Evolutionary conservation across 768 basidiomycete genomes (phyloP), one percentile per base, ranked within the genome.

Genomic region (Termitomyces sp.): DNA sequence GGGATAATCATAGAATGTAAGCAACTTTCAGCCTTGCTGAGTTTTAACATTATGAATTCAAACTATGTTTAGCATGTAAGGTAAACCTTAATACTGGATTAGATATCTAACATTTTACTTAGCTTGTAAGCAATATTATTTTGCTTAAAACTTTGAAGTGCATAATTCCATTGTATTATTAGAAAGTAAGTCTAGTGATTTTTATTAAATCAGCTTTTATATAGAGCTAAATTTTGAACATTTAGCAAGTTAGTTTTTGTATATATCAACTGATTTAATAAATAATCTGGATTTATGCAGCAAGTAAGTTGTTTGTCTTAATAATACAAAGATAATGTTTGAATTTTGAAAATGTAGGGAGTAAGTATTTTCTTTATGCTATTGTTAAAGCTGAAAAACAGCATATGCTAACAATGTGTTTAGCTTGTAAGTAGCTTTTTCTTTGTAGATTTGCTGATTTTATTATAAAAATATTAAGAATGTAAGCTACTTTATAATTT

Each of bases 41-140:
- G 3, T 32, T 47, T 4, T 5, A 4, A 46, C 1, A 10, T 9
- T 16, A 14, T 4, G n/a, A n/a, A n/a, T 22, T 14, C 22, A 3
- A 22, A 14, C 1, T 34, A 1, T 49, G 3, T 3, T 14, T 8
- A 49, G 48, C 48, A 22, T 32, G 48, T 49, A 32, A 49, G 48
- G 20, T 3, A 4, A 2, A 13, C 4, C 4, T 2, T 2, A 13
- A 13, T 9, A 2, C 4, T 13, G 3, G 4, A 13, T 1, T 2
- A n/a, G 34, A 34, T 34, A 2, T 34, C n/a, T n/a, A n/a, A n/a
- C n/a, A n/a, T 1, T 34, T 1, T 13, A 2, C 1, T 16, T 1
- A 49, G 48, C 20, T 49, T 32, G 48, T 49, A 12, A 49, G 48
- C 12, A 7, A 16, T 2, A 22, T 3, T 16, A 32, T 2, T 32